Evolutionary conservation across 2,329 filamentous ascomycete genomes (phyloP), one percentile per base, ranked within the genome.

Genomic region (Eurotiales sp.): DNA sequence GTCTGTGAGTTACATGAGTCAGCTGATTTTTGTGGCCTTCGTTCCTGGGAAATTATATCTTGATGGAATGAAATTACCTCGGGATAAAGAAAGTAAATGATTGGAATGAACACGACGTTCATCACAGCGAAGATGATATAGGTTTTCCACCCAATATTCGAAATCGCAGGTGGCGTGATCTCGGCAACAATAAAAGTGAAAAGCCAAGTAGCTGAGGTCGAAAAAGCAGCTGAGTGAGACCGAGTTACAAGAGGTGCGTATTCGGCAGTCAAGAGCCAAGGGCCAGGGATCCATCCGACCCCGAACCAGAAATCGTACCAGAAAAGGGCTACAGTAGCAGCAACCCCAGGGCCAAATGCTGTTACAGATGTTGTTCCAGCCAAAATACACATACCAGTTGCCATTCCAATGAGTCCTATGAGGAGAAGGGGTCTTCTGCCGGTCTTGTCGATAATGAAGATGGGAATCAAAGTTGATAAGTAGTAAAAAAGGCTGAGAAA

Each of bases 401-500:
- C 25, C 43, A 30, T 29, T 7, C 43, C 43, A 14, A 32, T 17
- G n/a, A 32, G 25, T 17, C 25, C 43, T 17, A 46, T 30, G 14
- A 41, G 41, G 17, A 50, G 23, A 19, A 67, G 43, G 7, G 60
- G 61, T 21, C 62, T 55, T 23, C 70, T 58, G 2, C 69, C 70
- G 15, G 71, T 52, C 10, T 68, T 61, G 40, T 72, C 69, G 39
- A 72, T 71, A 8, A 70, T 17, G n/a, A 65, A 60, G 59, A 64
- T 68, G 0, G 67, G 67, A 8, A 72, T 68, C n/a, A 72, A 68
- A 2, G 68, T 70, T 0, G 69, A 67, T 4, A 70, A 17, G 49
- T 74, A 72, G 48, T 71, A 72, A 67, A 70, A 75, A 0, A 70
- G 72, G 47, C 73, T 67, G 0, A 75, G 51, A 55, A 72, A 74